Evolutionary conservation across 2,329 filamentous ascomycete genomes (phyloP).

Genomic region (Spiromastix sp.): DNA sequence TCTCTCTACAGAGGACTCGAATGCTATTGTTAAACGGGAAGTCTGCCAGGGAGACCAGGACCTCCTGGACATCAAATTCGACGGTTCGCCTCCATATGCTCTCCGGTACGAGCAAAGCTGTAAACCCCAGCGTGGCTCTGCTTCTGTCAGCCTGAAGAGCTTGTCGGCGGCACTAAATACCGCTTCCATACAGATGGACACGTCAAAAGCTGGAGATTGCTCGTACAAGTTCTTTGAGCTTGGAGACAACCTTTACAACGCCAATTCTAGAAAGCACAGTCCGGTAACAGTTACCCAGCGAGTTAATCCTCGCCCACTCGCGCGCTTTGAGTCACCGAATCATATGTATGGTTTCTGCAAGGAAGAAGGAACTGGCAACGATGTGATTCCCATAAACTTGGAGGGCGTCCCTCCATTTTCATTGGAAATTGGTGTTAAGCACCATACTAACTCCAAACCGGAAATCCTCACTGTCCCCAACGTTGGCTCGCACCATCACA

Average conservation of each 20-base stretch:
- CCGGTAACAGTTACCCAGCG: conserved; percentile 67
- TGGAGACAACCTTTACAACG: conserved; percentile 76
- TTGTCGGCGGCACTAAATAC: conserved; percentile 68
- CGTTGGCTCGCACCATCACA: conserved; percentile 63
- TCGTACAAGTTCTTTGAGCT: conserved; percentile 77
- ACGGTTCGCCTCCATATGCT: conserved; percentile 72
- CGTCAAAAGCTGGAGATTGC: conserved; percentile 68
- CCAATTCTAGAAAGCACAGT: conserved; percentile 53
- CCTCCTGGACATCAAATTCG: conserved; percentile 68
- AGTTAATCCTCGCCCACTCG: conserved; percentile 74
- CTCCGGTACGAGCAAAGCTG: conserved; percentile 72
- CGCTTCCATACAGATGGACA: conserved; percentile 77
- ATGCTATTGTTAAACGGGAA: conserved; percentile 60
- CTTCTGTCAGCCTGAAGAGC: conserved; percentile 55
- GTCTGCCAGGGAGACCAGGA: conserved; percentile 95
- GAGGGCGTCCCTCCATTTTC: conserved; percentile 80
- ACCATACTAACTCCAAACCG: conserved; percentile 67
- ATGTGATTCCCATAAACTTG: conserved; percentile 77
- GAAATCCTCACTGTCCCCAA: conserved; percentile 74
- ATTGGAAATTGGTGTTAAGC: conserved; percentile 86
- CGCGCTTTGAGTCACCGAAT: conserved; percentile 71
- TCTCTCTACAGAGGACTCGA: conserved; percentile 39
- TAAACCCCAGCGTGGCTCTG: conserved; percentile 56
- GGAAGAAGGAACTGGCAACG: conserved; percentile 68
- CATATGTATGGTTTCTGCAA: conserved; percentile 95